Evolutionary conservation across 2,329 filamentous ascomycete species (phyloP).

Genomic region (Penicillium fuscoglaucum): DNA sequence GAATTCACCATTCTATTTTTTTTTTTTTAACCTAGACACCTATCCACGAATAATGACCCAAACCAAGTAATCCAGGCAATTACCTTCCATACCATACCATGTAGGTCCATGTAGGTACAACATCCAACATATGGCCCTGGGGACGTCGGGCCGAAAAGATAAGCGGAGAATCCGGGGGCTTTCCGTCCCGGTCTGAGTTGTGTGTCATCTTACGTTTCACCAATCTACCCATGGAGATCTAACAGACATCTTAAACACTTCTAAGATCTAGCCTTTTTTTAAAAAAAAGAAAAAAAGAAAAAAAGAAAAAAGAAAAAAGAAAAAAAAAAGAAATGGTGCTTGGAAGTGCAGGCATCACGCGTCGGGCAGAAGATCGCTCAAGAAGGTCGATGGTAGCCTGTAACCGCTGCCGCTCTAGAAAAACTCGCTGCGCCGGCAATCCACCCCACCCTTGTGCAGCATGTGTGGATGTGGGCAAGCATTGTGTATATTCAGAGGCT

Average conservation of each 20-base stretch:
- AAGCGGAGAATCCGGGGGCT: constrained; percentile 1
- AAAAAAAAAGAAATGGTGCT: constrained; percentile 13
- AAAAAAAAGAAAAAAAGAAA: not conserved
- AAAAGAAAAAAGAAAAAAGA: not conserved
- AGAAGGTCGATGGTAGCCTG: constrained; percentile 35
- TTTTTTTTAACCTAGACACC: not conserved
- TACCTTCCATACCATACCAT: not conserved
- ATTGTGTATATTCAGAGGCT: constrained; percentile 40
- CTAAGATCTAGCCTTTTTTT: not conserved
- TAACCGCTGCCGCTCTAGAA: constrained; percentile 40
- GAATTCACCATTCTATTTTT: not conserved
- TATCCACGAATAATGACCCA: not conserved
- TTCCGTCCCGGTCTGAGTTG: not conserved
- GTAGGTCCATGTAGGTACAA: no score
- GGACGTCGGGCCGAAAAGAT: constrained; percentile 1
- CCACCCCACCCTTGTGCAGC: constrained; percentile 39
- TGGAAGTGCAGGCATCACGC: constrained; percentile 17
- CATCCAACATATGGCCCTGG: no score
- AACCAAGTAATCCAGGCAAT: no score
- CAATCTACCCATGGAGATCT: not conserved
- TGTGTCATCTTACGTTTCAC: not conserved
- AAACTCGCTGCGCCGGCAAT: constrained; percentile 38
- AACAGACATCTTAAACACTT: not conserved
- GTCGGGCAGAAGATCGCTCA: constrained; percentile 23
- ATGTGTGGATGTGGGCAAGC: constrained; percentile 34